A percentile compares a stretch with the other conserved stretches of the same genome.
Conservation (phyloP, 345 rosid genomes). For the Syzygium oleosum region DNA sequence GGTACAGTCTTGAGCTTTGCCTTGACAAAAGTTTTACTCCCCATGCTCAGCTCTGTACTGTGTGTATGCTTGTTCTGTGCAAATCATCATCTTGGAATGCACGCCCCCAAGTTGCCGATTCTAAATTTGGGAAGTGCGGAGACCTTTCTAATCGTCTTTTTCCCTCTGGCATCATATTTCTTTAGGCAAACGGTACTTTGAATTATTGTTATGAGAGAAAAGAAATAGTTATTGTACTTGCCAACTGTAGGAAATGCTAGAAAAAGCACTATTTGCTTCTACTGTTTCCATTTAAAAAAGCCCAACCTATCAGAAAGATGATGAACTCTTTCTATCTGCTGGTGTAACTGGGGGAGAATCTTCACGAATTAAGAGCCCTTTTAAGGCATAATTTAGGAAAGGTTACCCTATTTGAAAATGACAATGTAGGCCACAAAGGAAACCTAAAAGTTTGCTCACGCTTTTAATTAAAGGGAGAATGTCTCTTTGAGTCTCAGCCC, state of each 20-base stretch:
- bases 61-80: not conserved
- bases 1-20: not conserved
- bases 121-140: not conserved
- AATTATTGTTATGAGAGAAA: not conserved
- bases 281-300: conserved; percentile 17
- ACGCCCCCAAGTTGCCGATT: not conserved
- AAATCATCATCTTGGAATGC: not conserved
- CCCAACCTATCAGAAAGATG: conserved; percentile 25
- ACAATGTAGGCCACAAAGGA: conserved; percentile 54
- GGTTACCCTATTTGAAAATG: conserved; percentile 38
- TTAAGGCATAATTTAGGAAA: conserved; percentile 27
- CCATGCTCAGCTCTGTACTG: not conserved
- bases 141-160: not conserved
- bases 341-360: not conserved
- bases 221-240: conserved; percentile 2
- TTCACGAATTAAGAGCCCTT: conserved; percentile 12
- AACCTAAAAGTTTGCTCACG: conserved; percentile 41
- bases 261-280: conserved; percentile 3
- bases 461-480: conserved; percentile 21
- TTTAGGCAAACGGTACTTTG: not conserved
- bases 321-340: conserved; percentile 15
- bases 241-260: not conserved
- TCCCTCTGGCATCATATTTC: not conserved
- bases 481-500: conserved; percentile 16
- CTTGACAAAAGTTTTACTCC: not conserved